Evolutionary conservation across 1,284 basidiomycete species (phyloP), one percentile per base, ranked within the genome.

Genomic region (Ceratobasidium sp.): DNA sequence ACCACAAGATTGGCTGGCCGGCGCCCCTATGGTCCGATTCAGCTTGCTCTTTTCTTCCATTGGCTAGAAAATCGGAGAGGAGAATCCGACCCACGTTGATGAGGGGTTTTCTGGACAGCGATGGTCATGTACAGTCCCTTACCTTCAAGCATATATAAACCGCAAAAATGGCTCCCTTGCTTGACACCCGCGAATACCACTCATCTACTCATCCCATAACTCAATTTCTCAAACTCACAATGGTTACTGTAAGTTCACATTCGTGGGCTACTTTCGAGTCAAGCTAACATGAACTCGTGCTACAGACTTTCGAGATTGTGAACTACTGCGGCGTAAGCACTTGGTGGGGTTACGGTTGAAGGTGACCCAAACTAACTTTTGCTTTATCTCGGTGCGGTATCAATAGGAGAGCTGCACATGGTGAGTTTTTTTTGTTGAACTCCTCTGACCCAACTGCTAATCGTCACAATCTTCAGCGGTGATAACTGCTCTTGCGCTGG

Each of bases 311-410:
- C 65, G 44, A 67, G 62, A 17, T 67, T 26, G n/a, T n/a, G n/a
- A n/a, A n/a, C n/a, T 50, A 50, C 46, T 67, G 65, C 65, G 65
- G 65, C 33, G 65, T 67, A 50, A 67, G 65, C 50, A 9, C n/a
- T 7, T 50, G n/a, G n/a, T 46, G 48, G 7, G 33, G 46, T 46
- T 40, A 67, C 65, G 44, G 15, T 15, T 40, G 23, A 64, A 23
- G 61, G 23, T 64, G 38, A 64, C 20, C 6, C 28, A n/a, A 40
- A 3, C n/a, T 67, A 48, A 3, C 5, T 67, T 17, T n/a, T 26
- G 17, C 40, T 48, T 44, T n/a, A n/a, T n/a, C n/a, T n/a, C n/a
- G n/a, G n/a, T n/a, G n/a, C n/a, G n/a, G n/a, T 50, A 46, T 26
- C 26, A 5, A 26, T 17, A 67, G 65, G 65, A 67, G 9, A 33